Base-by-base conservation (phyloP, 2,329 filamentous ascomycete genomes). In the Fonsecaea monophora region DNA sequence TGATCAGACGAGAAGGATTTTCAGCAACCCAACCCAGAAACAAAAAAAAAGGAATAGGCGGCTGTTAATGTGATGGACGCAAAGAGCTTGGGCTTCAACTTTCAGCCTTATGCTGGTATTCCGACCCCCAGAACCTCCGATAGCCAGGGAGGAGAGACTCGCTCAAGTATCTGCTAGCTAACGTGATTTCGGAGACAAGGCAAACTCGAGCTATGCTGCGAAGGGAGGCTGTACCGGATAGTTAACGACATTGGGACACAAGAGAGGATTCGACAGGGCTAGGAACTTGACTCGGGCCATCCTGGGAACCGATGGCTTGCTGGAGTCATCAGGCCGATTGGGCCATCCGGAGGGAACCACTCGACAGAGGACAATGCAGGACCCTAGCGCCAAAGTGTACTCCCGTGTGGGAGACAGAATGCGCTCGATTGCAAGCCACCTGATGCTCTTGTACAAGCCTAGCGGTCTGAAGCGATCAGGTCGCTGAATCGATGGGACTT, bases 231-330 rank as follows among this genome's bases (percentile, higher is more conserved):
- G 42, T 61, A 38, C 35, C 59, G 34, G 25, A 45, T 21, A 53
- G 53, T 61, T 53, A 35, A 48, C 59, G 59, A 53, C 13, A 53
- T 35, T 25, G 59, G 42, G 50, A 53, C 59, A 61, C 59, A 61
- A 45, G 30, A 18, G 15, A n/a, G 40, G 45, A n/a, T 30, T 35
- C n/a, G 34, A 34, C 59, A 53, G 48, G 59, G 45, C 32, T 38
- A 48, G 59, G 32, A 30, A n/a, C 15, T 30, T 38, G 34, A 21
- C 45, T 50, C 18, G 25, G 45, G 45, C 21, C 45, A 50, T 25
- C 18, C 45, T 25, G 25, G 21, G 45, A 25, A 25, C 45, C 45
- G 18, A 21, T 25, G 45, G 45, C 18, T 25, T 50, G 45, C 18
- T 18, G 18, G n/a, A 50, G 45, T 25, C 45, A 25, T 50, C 45